phyloP scores from a whole-genome alignment of 805 yeast species.

The Wickerhamiella hasegawae region DNA sequence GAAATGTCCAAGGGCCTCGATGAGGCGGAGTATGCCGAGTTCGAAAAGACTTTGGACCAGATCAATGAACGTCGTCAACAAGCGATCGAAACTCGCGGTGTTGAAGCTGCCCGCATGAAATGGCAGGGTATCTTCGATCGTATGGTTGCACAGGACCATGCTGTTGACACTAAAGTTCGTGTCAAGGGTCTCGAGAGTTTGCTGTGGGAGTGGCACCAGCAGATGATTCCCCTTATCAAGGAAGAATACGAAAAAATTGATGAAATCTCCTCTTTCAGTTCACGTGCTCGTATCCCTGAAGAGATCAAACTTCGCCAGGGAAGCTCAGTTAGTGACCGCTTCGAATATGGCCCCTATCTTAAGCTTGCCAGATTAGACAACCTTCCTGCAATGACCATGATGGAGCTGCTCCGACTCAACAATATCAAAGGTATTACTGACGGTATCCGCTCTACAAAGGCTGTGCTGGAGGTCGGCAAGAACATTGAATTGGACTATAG shows the following conservation, averaged over 20 bases:
- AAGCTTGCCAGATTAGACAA: conserved; percentile 60
- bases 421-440: conserved; percentile 58
- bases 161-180: conserved; percentile 28
- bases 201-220: conserved; percentile 72
- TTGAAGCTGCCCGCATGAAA: conserved; percentile 71
- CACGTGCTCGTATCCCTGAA: conserved; percentile 12
- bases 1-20: conserved; percentile 39
- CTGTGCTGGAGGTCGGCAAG: conserved; percentile 65
- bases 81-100: conserved; percentile 57
- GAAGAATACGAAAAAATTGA: conserved; percentile 47
- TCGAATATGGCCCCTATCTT: conserved; percentile 61
- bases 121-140: conserved; percentile 69
- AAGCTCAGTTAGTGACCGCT: conserved; percentile 14
- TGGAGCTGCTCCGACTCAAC: conserved; percentile 61
- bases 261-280: conserved; percentile 22
- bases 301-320: conserved; percentile 8
- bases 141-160: conserved; percentile 12
- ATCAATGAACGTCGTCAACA: conserved; percentile 66
- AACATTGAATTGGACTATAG: conserved; percentile 73
- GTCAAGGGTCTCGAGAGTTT: conserved; percentile 47
- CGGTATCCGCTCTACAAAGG: conserved; percentile 74
- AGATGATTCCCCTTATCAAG: conserved; percentile 52
- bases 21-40: conserved; percentile 28
- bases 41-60: conserved; percentile 50
- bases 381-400: conserved; percentile 66